Base-by-base conservation (phyloP, 2,329 filamentous ascomycete genomes). In the Sporothrix variecibatus region DNA sequence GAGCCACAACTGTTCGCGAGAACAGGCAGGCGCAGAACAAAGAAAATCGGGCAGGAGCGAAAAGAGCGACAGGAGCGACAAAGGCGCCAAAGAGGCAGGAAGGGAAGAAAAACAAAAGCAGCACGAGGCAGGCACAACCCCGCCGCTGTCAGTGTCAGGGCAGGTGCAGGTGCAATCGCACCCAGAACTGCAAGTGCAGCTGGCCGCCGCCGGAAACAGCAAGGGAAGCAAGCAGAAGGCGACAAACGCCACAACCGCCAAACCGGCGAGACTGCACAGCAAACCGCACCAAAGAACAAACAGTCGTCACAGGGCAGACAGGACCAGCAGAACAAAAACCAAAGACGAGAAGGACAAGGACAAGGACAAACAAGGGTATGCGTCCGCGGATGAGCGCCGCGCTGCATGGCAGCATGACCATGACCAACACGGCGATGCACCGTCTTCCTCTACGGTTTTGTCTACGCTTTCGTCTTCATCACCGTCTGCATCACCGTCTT, bases 181-280 rank as follows among this genome's bases (percentile, higher is more conserved):
- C 23, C 56, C 56, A 34, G 23, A 17, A 49, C 43, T 49, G 56
- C 56, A 62, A 31, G 58, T 11, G 58, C 62, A 67, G 67, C 46
- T 51, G 65, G 40, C 28, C 20, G 40, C 28, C 20, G 49, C 67
- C 67, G 67, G 43, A 69, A 69, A 69, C 67, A 69, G 67, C 67
- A 31, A 69, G 51, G 20, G 65, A 9, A 53, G 34, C 46, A 53
- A n/a, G 6, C 8, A 31, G 46, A 69, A 34, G 46, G 40, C 64
- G 40, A 68, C 65, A 68, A 51, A 23, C 43, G 26, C 43, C 15
- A 68, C 65, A 4, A 17, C 65, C 65, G 26, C 28, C 43, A 65
- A 28, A 17, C 38, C 3, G 12, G 7, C 17, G 40, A 68, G 20
- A n/a, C 43, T 6, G 20, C 23, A 20, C 43, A 49, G 7, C 40